Evolutionary conservation across 352 stramenopile species (phyloP), one percentile per base, ranked within the genome.

Genomic region (Globisporangium barbulae): DNA sequence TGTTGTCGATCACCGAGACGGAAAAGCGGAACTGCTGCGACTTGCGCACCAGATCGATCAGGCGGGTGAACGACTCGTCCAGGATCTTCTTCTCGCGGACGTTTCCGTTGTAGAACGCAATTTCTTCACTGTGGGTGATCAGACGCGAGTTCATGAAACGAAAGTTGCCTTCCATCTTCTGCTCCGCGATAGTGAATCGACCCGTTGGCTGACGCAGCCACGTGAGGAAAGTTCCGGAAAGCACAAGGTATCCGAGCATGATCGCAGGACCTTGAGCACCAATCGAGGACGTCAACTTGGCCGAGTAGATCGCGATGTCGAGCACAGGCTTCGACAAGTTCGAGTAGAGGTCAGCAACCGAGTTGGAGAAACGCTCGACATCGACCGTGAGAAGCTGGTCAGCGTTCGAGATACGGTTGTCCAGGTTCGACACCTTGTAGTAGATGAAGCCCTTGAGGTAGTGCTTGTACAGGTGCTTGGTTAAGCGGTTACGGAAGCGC

Each of bases 101-200:
- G 57, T 96, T 96, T 55, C 90, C 90, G 54, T 94, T 91, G 75
- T 96, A 97, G 61, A 97, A 97, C 10, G 89, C 89, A 54, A 97
- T 94, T 59, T 94, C 86, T 71, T 97, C 89, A 56, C 87, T 91
- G 72, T 97, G 85, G 21, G 86, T 94, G 61, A 96, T 88, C 3
- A 97, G 64, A 15, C 90, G 75, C 53, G 87, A 89, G 79, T 97
- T 94, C 72, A 96, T 90, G 68, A 88, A 93, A 53, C 86, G 84
- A 70, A 93, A 95, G 44, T 77, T 90, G 65, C 86, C 88, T 59
- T 95, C 86, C 70, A 93, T 80, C 54, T 91, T 79, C 47, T 93
- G 82, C 62, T 94, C 83, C 1, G 84, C 81, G 53, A 91, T 89
- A 12, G 81, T 93, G 56, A 96, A 94, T 49, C 77, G 80, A 62